Evolutionary conservation across 2,329 filamentous ascomycete species (phyloP), one percentile per base, ranked within the genome.

Genomic region (Clarireedia sp.): DNA sequence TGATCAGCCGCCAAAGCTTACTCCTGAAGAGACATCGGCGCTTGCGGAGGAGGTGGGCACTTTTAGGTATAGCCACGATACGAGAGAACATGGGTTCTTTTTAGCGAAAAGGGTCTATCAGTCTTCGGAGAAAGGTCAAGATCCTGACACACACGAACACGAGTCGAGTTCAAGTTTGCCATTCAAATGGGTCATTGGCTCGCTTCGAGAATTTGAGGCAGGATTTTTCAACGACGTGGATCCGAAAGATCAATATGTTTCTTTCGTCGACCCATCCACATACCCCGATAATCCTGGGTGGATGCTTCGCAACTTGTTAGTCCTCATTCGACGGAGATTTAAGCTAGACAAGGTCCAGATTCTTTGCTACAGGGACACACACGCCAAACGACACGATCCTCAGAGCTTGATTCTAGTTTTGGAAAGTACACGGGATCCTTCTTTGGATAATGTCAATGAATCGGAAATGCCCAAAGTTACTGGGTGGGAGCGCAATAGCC

Each of bases 31-130:
- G 70, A 92, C 86, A 56, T 85, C 84, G 2, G 79, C 82, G 6
- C 78, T 99, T 33, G 89, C 91, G 12, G 90, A 96, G 56, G 79
- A 81, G 16, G 84, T 96, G 21, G 87, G 91, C 59, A 94, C 89
- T 1, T 99, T 91, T 90, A 83, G 84, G 59, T 94, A 92, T 66
- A 79, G 80, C 33, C 84, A 87, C 16, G 91, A 97, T 70, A 78
- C 81, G 37, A 81, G 90, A 49, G 90, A 99, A 71, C 86, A 92
- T 68, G 94, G 94, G 9, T 99, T 97, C 73, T 99, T 99, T 70
- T 75, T 99, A n/a, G 91, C 85, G 7, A 96, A 95, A 72, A 89
- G 86, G 64, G 73, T 85, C 24, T 77, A 75, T 1, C 62, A 51
- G 43, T 64, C 51, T 55, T 67, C 38, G 0, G 58, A 59, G 19